Base-by-base conservation (phyloP, 1,284 basidiomycete species). In the Trichosporon asahii region DNA sequence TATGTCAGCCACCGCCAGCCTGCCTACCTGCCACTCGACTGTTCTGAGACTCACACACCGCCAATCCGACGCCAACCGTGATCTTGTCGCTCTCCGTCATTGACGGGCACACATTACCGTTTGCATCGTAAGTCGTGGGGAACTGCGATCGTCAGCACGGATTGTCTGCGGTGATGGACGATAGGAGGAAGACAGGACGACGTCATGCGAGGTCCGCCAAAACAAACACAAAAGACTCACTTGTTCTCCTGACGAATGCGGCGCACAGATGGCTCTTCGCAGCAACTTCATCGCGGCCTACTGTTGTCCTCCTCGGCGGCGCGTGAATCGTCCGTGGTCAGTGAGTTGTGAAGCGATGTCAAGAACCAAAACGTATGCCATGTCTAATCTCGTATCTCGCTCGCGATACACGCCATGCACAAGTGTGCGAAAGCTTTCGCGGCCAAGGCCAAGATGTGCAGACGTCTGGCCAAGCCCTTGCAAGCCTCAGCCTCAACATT, bases 51-150 rank as follows among this genome's bases (percentile, higher is more conserved):
- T 70, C 57, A 80, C 79, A 78, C 15, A 78, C 40, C 12, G 65
- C 68, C 1, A 74, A 40, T 1, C 74, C 77, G 6, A 72, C 73
- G 6, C 65, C 76, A 12, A 80, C 63, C 23, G 70, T 72, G 3
- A 74, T 31, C 66, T 72, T 74, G 61, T 79, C 77, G 18, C 74
- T 73, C 1, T 64, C 46, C 4, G 72, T 66, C n/a, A 79, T 29
- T 2, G 67, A 40, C 14, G 68, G 64, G 68, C 78, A 79, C 0
- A 73, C 67, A 12, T 77, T 72, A 11, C 79, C 79, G 15, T 75
- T 66, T 4, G 75, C 71, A 61, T 80, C 78, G 66, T 75, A 80
- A 6, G 73, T 72, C 11, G 67, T 71, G 0, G 76, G 76, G 25
- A 71, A 73, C 78, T 79, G 67, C 14, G 29, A 31, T 61, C 29